Evolutionary conservation across 371 early-diverging fungal species (phyloP), one percentile per base, ranked within the genome.

Genomic region (Haplosporangium sp.): DNA sequence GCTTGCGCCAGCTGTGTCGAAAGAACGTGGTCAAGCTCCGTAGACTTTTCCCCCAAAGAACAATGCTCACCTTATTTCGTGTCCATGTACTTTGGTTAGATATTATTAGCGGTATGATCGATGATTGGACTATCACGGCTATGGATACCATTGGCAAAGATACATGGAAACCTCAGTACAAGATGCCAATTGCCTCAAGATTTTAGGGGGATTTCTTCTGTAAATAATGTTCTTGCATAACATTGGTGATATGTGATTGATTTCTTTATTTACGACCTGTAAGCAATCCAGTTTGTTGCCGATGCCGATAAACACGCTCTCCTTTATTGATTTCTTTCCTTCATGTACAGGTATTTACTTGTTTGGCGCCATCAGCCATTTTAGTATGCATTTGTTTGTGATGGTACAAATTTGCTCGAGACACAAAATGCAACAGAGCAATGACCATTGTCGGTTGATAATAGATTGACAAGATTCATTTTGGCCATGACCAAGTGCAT

Each of bases 301-400:
- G 62, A 62, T 2, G n/a, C 62, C 62, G 62, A 62, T 47, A 62
- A 62, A 62, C 62, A 62, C 62, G 62, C 62, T 27, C 17, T 47
- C 17, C 19, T 4, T 20, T 53, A 34, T 34, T 3, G 17, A 9
- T 53, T 53, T 53, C 9, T 13, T n/a, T 27, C 4, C 15, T 53
- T 44, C 9, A 1, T 3, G 8, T 13, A 15, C 45, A 45, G 13
- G 13, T 45, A 3, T 15, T 45, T 45, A 45, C 11, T 45, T 45
- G 8, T 45, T 10, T 45, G 45, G 45, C 45, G 45, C 45, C 45
- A 13, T 45, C 10, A 8, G 45, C 10, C 45, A 15, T 13, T 13
- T 45, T 45, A 1, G 15, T 45, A 15, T 45, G 10, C 15, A 45
- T 10, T 45, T 45, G 45, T 20, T 11, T 34, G 37, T 20, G 5